Evolutionary conservation across 345 rosid genomes (phyloP).

Genomic region (Syzygium grande): DNA sequence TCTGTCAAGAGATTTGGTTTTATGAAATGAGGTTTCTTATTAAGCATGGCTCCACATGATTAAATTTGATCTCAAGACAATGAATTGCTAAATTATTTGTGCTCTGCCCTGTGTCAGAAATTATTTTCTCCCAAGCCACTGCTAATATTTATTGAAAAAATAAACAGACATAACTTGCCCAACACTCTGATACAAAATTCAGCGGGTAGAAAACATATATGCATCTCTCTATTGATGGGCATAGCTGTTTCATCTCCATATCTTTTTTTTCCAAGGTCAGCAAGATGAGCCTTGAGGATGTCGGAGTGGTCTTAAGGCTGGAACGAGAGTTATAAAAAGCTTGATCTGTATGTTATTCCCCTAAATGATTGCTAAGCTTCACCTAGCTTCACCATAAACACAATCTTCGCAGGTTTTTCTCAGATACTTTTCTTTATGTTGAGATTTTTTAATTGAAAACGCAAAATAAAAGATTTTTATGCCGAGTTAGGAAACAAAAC

Average conservation of each 20-base stretch:
- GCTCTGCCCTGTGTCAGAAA: background rate
- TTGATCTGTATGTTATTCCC: background rate
- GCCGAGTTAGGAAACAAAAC: background rate
- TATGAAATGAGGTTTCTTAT: background rate
- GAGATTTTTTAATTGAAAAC: background rate
- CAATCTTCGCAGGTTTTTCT: background rate
- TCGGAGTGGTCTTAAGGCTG: background rate
- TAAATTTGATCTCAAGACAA: background rate
- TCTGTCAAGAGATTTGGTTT: background rate
- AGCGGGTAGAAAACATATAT: background rate
- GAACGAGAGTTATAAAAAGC: background rate
- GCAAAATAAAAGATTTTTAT: background rate
- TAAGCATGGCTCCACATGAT: background rate
- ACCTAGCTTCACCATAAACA: background rate
- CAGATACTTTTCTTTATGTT: background rate
- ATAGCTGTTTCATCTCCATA: background rate
- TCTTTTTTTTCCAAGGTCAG: background rate
- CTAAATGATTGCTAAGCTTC: background rate
- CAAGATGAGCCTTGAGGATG: background rate
- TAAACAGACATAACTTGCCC: background rate
- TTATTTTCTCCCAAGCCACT: background rate
- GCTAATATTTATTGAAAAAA: background rate
- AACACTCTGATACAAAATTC: background rate
- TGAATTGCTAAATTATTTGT: background rate
- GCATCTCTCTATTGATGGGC: background rate